Evolutionary conservation across 2,329 filamentous ascomycete species (phyloP), one percentile per base, ranked within the genome.

Genomic region (Fusarium concolor): DNA sequence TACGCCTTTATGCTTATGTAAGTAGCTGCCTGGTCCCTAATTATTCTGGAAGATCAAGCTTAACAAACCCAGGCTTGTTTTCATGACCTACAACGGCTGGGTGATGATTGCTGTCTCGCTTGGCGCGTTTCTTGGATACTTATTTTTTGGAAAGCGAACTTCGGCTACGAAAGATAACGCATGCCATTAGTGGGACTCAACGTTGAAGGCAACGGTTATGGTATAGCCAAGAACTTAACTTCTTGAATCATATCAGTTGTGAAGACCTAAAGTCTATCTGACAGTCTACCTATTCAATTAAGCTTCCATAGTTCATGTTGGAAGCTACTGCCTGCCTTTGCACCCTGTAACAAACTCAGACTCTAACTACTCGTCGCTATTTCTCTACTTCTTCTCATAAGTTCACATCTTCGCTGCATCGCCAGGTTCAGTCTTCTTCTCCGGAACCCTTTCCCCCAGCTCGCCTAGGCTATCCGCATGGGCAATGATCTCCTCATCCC

Each of bases 81-180:
- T 99, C 81, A 99, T 99, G 96, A 99, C 96, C n/a, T 99, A 99
- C 82, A 99, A 99, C 75, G 96, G 96, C 57, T 97, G 92, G 90
- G 90, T 99, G 71, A 99, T 99, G 96, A 80, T 97, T 70, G 88
- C 95, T 5, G 94, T 98, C 17, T 92, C 92, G 1, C 83, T 96
- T 11, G 96, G 96, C 17, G 94, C 95, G 0, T 97, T 96, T 70
- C 79, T 97, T 43, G 96, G 96, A 42, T 97, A 97, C 77, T 77
- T 97, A 62, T 74, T 91, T 43, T 99, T 97, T 81, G 91, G 92
- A 17, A 86, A 88, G 56, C 83, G 85, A 54, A 89, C 89, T 2
- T 86, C 89, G 53, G 87, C 90, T 10, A 90, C 90, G 28, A 97
- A 97, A 84, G 90, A 93, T 66, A 94, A 93, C 68, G 94, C 95